Evolutionary conservation across 129 eudicot genomes (phyloP), one percentile per base, ranked within the genome.

Genomic region (Mikania micrantha): DNA sequence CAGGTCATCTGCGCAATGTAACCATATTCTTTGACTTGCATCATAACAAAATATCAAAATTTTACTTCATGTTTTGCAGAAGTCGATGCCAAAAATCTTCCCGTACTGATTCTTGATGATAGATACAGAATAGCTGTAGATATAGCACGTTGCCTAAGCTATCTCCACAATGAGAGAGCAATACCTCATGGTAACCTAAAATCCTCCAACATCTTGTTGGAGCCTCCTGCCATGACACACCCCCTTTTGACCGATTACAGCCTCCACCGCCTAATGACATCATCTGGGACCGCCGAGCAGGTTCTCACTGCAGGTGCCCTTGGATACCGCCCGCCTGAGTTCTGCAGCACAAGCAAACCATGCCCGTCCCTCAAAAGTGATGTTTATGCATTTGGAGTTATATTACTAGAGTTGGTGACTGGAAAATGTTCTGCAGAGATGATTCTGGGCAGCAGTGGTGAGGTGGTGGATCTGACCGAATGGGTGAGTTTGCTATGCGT

Each of bases 171-270:
- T 11, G 89, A 90, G 67, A 81, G 80, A 54, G 85, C 89, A 31
- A 87, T 87, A 71, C 95, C 95, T 72, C 97, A 90, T 53, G 97
- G 97, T 56, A 90, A 84, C 88, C 83, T 90, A 59, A 90, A 90
- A 81, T 84, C 97, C 60, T 78, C 90, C 58, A 90, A 87, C 84
- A 78, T 90, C 59, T 66, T 90, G 72, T 74, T 90, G 34, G 77
- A 90, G 70, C 77, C 80, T 35, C 83, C 85, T 9, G 56, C 56
- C 74, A 69, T 68, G 78, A 76, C 68, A 38, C 79, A 75, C 60
- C 83, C 80, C 2, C 79, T 87, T 42, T 38, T 91, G 39, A 85
- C 88, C 7, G 95, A 91, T 70, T 87, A 91, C 78, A 82, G 90
- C 49, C 97, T 91, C 67, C 97, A 91, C 70, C 85, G 97, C n/a